Evolutionary conservation across 495 filamentous ascomycete genomes (phyloP), one percentile per base, ranked within the genome.

Genomic region (Podospora conica): DNA sequence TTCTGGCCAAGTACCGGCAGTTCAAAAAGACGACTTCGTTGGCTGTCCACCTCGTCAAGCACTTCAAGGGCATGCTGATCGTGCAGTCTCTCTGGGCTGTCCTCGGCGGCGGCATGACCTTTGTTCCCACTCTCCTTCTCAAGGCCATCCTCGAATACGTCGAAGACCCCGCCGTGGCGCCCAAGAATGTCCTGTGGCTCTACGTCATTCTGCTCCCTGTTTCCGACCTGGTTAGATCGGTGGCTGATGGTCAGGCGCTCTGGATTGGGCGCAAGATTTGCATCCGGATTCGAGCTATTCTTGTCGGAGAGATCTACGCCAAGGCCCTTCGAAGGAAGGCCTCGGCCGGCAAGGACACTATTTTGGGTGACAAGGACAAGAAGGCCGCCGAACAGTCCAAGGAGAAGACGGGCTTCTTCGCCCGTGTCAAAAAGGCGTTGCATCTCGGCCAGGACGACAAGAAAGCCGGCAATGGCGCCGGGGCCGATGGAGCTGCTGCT

Each of bases 281-380:
- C 76, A 92, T 99, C 68, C 88, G 90, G 61, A 81, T 98, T 40
- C 90, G 94, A 48, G 93, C 96, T 24, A 92, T 99, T 70, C 92
- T 99, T 54, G 91, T 99, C 71, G 96, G 96, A 57, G 96, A 99
- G 73, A 93, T 99, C 53, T 99, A 98, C 74, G 90, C 94, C 48
- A 99, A 99, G 77, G 91, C 96, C 4, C 83, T 99, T n/a, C 85
- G 93, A 67, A 87, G 96, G 55, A 96, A 95, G 75, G 94, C 91
- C 28, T 88, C 92, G 55, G 87, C 93, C 9, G 88, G 88, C 28
- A 80, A 83, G 10, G 92, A 95, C 65, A 84, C 85, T 10, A 79
- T 84, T 18, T 81, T 93, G 20, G 90, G 90, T 68, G 78, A 82
- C 29, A 82, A 68, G 60, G 74, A 76, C 66, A 73, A 72, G 56